Evolutionary conservation across 2,329 filamentous ascomycete species (phyloP), one percentile per base, ranked within the genome.

Genomic region (Colletotrichum magnum): DNA sequence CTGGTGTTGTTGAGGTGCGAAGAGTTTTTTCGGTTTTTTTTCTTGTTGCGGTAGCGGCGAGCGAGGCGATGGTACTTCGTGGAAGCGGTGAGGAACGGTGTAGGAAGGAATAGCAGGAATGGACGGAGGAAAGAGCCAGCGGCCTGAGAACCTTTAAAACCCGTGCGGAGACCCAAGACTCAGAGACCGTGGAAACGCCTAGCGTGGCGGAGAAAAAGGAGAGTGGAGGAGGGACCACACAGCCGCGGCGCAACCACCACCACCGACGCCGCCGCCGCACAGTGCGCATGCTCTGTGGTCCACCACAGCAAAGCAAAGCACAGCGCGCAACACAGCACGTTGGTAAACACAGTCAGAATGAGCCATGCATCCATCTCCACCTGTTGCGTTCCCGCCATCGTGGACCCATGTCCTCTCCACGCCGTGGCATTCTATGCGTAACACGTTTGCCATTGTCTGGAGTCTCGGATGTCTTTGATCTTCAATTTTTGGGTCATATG

Each of bases 21-120:
- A 16, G 56, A 56, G 59, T 52, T 36, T 47, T 5, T 48, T 47
- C 18, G 39, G 36, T 51, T 13, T 39, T 36, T 39, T 45, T 53
- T 68, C 24, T 50, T 58, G 54, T 58, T 65, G 66, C 54, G 67
- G 36, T 48, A 53, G 41, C 39, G 53, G 28, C 39, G 47, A 58
- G 43, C 16, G 45, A 7, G 13, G 16, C 16, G 15, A 13, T n/a
- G 51, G 39, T 60, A 66, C 48, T 67, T 57, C 32, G 32, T 56
- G 50, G 39, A 39, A 60, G 62, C 67, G 67, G 62, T 69, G 56
- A 69, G 57, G 56, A 47, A 62, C 66, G 66, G 45, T 69, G 66
- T 61, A 60, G 63, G 57, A 47, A 36, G 28, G 50, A 32, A 58
- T 13, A 45, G 47, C 45, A 66, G 48, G 56, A 54, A 36, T 15